Evolutionary conservation across 257 asterid species (phyloP).

Genomic region (Primulina huaijiensis): DNA sequence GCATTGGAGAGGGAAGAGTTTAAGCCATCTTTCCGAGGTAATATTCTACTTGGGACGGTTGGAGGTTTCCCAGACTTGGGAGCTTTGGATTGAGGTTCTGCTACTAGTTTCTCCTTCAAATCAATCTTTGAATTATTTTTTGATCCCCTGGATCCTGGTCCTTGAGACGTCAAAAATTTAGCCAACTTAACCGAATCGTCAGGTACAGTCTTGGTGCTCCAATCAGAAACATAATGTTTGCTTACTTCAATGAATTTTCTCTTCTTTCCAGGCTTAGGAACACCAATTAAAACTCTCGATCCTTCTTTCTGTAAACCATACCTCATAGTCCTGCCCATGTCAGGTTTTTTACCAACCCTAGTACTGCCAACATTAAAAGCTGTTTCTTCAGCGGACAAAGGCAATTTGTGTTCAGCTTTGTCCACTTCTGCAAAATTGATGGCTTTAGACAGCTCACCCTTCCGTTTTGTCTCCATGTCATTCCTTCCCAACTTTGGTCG

Average conservation of each 20-base stretch:
- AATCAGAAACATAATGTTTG: conserved; percentile 78
- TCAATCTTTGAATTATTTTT: conserved; percentile 51
- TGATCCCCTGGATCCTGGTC: conserved; percentile 50
- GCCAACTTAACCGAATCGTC: conserved; percentile 57
- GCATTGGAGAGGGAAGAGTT: conserved; percentile 40
- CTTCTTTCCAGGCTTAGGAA: conserved; percentile 92
- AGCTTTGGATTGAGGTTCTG: conserved; percentile 47
- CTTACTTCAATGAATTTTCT: conserved; percentile 95
- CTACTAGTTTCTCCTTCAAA: conserved; percentile 57
- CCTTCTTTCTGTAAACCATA: conserved; percentile 77
- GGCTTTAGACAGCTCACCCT: conserved; percentile 41
- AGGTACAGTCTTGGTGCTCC: conserved; percentile 39
- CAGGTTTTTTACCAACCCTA: conserved; percentile 53
- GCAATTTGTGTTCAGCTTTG: conserved; percentile 37
- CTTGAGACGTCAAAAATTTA: conserved; percentile 56
- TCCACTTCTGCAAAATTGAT: conserved; percentile 39
- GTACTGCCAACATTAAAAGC: conserved; percentile 57
- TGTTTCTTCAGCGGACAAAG: conserved; percentile 61
- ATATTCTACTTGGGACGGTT: conserved; percentile 49
- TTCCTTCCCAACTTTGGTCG: conserved; percentile 58
- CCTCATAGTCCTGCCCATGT: conserved; percentile 53
- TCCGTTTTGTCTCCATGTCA: conserved; percentile 46
- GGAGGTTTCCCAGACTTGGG: conserved; percentile 66
- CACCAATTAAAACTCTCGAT: conserved; percentile 76
- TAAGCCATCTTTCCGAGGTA: conserved; percentile 51